Evolutionary conservation across 208 protist genomes (phyloP).

Genomic region (Leishmania arabica): DNA sequence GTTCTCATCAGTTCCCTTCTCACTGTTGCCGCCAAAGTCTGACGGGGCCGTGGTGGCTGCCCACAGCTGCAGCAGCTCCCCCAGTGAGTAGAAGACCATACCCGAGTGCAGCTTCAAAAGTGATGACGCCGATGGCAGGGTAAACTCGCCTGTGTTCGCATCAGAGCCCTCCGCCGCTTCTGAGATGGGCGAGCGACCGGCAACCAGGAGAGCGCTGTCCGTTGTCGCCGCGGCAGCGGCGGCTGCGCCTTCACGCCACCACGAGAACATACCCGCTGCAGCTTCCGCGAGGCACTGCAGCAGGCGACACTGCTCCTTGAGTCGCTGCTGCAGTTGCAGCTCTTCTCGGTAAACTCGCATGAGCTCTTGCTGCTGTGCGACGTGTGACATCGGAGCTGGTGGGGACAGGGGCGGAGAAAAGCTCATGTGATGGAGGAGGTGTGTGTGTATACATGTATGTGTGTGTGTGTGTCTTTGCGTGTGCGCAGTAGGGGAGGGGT

Average conservation of each 20-base stretch:
- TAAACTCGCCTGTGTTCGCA: not conserved
- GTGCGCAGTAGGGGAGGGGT: not conserved
- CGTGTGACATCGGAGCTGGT: not conserved
- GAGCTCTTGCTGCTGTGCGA: conserved; percentile 17
- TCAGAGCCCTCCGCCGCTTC: not conserved
- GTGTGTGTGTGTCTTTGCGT: not conserved
- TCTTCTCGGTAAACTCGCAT: conserved; percentile 21
- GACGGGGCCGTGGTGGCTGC: not conserved
- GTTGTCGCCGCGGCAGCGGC: not conserved
- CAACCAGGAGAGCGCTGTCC: not conserved
- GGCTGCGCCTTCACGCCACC: conserved; percentile 24
- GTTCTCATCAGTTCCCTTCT: not conserved
- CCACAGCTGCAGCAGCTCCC: conserved; percentile 25
- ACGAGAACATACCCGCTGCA: conserved; percentile 7
- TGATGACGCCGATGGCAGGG: not conserved
- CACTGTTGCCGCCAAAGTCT: not conserved
- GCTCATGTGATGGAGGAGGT: not conserved
- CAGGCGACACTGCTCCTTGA: conserved; percentile 19
- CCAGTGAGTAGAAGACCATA: conserved; percentile 28
- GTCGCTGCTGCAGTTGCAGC: conserved; percentile 17
- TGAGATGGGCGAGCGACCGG: not conserved
- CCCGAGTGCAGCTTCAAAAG: conserved; percentile 4
- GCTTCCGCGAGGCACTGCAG: conserved; percentile 25
- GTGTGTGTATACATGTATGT: not conserved
- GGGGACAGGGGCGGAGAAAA: not conserved